These are phyloP conservation scores for Cornus florida DNA, from an alignment of 148 eudicot species.

Conservation along the genomic window DNA sequence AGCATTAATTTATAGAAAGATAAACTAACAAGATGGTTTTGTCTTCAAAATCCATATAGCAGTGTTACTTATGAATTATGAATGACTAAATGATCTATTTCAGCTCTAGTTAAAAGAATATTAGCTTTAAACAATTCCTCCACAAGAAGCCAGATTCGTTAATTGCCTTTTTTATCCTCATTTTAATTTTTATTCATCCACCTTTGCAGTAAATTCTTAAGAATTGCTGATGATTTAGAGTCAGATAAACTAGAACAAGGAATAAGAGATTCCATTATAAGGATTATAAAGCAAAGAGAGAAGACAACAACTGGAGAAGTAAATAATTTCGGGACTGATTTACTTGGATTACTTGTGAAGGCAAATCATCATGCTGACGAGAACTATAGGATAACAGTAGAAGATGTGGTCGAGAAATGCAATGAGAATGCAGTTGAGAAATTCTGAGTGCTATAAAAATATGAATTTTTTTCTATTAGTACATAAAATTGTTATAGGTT, in stretches of 20 bases:
- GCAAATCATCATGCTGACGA: not conserved
- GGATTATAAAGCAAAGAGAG: slow-evolving; percentile 7
- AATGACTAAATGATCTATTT: no score
- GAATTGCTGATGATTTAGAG: not conserved
- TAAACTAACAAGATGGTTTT: no score
- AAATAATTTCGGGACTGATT: not conserved
- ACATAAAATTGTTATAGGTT: no score
- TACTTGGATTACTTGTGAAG: slow-evolving; percentile 1
- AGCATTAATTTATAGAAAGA: no score
- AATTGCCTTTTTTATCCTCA: not conserved
- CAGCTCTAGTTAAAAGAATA: not conserved
- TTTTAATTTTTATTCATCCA: not conserved
- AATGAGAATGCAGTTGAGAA: no score
- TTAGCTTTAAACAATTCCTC: no score
- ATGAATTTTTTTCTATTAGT: no score
- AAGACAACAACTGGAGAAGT: not conserved
- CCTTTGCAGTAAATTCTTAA: not conserved
- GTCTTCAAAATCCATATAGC: no score
- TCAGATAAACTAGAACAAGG: slow-evolving; percentile 4
- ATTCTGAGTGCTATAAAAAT: no score
- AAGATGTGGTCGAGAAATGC: not conserved
- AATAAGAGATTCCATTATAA: not conserved
- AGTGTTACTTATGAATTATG: not conserved
- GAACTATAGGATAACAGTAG: not conserved
- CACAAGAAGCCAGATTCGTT: not conserved